Evolutionary conservation across 768 basidiomycete species (phyloP).

Genomic region (Lepiota venenata): DNA sequence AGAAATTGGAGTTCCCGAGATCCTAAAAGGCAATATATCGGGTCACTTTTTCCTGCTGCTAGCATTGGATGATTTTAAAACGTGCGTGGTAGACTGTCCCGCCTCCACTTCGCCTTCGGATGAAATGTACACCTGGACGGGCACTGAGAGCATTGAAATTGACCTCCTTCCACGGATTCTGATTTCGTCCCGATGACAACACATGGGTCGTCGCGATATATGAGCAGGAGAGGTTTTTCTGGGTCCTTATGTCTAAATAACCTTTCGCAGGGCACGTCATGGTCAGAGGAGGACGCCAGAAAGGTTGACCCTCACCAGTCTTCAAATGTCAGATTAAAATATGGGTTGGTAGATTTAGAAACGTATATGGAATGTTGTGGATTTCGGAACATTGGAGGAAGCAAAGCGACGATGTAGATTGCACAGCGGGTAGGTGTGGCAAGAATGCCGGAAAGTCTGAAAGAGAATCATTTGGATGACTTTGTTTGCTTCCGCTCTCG

Average conservation of each 20-base stretch:
- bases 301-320: constrained; percentile 63
- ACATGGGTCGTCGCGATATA: constrained; percentile 87
- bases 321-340: constrained; percentile 87
- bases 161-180: constrained; percentile 98
- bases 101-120: constrained; percentile 87
- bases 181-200: constrained; percentile 94
- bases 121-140: constrained; percentile 59
- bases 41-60: neutral
- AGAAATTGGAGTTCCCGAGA: constrained; percentile 95
- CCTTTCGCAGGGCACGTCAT: constrained; percentile 18
- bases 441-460: constrained; percentile 13
- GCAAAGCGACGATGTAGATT: constrained; percentile 3
- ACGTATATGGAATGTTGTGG: constrained; percentile 58
- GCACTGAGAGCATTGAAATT: constrained; percentile 59
- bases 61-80: neutral
- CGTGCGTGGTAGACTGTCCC: constrained; percentile 96
- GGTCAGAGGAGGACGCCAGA: constrained; percentile 8
- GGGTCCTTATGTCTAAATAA: constrained; percentile 71
- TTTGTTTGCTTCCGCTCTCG: neutral
- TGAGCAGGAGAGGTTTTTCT: constrained; percentile 68
- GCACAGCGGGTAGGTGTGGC: constrained; percentile 13
- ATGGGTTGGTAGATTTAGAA: constrained; percentile 77
- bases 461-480: constrained; percentile 9
- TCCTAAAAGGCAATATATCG: constrained; percentile 51
- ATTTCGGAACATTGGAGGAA: constrained; percentile 18